Conservation (phyloP, 192 early-diverging fungal genomes). For the Rhizoclosmatium globosum region DNA sequence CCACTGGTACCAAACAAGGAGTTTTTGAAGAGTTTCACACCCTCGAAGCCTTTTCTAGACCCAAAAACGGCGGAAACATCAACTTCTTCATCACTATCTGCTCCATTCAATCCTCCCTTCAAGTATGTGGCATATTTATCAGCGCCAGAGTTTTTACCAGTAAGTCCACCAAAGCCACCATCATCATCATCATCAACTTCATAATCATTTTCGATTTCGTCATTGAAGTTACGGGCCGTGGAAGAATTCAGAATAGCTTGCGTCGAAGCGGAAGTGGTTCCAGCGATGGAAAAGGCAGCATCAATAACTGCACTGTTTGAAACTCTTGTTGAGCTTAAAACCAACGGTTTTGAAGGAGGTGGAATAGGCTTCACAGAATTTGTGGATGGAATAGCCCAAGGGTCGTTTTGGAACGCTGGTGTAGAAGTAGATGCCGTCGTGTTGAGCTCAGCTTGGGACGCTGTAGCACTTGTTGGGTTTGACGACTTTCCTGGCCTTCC, state of each 20-base stretch:
- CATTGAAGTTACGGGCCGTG: neutral
- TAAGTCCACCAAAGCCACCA: neutral
- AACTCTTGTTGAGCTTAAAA: neutral
- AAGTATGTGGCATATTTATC: conserved; percentile 29
- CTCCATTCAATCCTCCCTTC: neutral
- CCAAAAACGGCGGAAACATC: neutral
- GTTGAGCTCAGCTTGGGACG: neutral
- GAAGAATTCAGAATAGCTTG: neutral
- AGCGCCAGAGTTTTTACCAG: neutral
- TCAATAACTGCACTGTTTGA: conserved; percentile 3
- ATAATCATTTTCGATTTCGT: neutral
- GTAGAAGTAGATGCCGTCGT: neutral
- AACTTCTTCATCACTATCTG: conserved; percentile 3
- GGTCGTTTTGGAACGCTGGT: neutral
- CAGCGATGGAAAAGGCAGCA: neutral
- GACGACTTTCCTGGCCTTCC: conserved; percentile 68
- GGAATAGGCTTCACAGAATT: neutral
- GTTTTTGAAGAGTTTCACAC: neutral
- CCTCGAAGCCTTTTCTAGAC: neutral
- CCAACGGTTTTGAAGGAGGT: conserved; percentile 9
- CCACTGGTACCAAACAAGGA: neutral
- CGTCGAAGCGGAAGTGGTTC: too few species aligned
- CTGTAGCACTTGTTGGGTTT: neutral
- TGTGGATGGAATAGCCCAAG: conserved; percentile 4
- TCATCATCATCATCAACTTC: conserved; percentile 19